Conservation (phyloP, 176 grass and related monocot genomes). For the barley (Hordeum vulgare) region MorexV3_pseudomolecules_assembly NC_058521.1:570358276-570358775, state of each 20-base stretch:
- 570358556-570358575: not conserved
- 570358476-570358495: constrained; percentile 34
- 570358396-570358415: not conserved
- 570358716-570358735: not conserved
- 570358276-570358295: not conserved
- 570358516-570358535: not conserved
- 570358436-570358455: constrained; percentile 17
- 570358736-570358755: not conserved
- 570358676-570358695: not conserved
- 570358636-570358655: not conserved
- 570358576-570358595: not conserved
- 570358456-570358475: not conserved
- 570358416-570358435: not conserved
- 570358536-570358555: not conserved
- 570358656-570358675: not conserved
- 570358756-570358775: no score
- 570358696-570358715: not conserved
- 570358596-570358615: not conserved
- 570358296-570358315: not conserved
- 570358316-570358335: not conserved
- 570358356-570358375: not conserved
- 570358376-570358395: constrained; percentile 42
- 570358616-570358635: not conserved
- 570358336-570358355: not conserved
- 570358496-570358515: constrained; percentile 15